phyloP scores from a whole-genome alignment of 1,139 yeast species.

The Yamadazyma blattariae region DNA sequence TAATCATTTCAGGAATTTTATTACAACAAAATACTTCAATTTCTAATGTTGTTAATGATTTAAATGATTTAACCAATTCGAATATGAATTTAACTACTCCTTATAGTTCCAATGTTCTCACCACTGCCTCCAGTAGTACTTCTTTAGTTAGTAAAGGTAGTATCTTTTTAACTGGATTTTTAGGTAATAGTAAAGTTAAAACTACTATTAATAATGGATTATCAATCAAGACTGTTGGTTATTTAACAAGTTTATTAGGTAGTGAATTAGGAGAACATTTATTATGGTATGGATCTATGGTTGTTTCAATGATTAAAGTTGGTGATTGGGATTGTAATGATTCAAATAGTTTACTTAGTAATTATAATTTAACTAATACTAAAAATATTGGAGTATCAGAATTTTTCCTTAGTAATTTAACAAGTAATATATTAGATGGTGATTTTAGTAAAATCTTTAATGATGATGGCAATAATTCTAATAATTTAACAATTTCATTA shows the following conservation, averaged over 20 bases:
- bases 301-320: conserved; percentile 5
- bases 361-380: conserved; percentile 10
- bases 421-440: too few relatives aligned
- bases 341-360: conserved; percentile 6
- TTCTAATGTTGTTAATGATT: background rate
- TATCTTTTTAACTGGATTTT: background rate
- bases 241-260: conserved; percentile 6
- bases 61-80: conserved; percentile 5
- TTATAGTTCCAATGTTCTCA: conserved; percentile 3
- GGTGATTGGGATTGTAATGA: conserved; percentile 12
- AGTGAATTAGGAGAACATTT: conserved; percentile 7
- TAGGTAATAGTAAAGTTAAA: background rate
- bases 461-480: background rate
- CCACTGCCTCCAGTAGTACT: conserved; percentile 5
- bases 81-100: conserved; percentile 5
- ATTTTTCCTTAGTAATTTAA: background rate
- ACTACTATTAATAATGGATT: background rate
- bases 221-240: background rate
- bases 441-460: too few relatives aligned
- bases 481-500: background rate
- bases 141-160: conserved; percentile 6
- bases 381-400: background rate
- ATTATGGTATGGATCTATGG: conserved; percentile 9
- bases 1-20: conserved; percentile 5
- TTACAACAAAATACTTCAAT: conserved; percentile 5